Evolutionary conservation across 176 grass and related monocot genomes (phyloP).

Genomic region (Dactylis glomerata): DNA sequence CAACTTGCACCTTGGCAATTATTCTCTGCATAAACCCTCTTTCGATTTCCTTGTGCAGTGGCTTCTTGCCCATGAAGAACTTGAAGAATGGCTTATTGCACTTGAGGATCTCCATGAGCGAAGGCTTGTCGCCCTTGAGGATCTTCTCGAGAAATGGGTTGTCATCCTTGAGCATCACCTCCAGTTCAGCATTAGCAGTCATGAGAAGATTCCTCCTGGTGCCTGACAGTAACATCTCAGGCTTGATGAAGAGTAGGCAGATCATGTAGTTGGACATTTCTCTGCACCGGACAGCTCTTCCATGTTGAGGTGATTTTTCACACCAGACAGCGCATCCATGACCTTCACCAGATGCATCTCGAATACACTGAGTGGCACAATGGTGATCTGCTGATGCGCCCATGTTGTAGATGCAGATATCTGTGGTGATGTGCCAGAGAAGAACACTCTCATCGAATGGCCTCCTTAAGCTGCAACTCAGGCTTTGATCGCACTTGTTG

Average conservation of each 20-base stretch:
- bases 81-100: not conserved
- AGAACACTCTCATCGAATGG: slow-evolving; percentile 12
- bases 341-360: too few species aligned
- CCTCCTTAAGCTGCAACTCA: not conserved
- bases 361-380: too few species aligned
- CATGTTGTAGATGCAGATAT: not conserved
- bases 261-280: slow-evolving; percentile 11
- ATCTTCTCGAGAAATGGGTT: not conserved
- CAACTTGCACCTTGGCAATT: not conserved
- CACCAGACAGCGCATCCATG: too few species aligned
- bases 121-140: not conserved
- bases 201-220: not conserved
- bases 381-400: too few species aligned
- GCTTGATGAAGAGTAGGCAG: not conserved
- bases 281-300: too few species aligned
- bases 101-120: not conserved
- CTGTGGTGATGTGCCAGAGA: not conserved
- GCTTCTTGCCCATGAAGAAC: not conserved
- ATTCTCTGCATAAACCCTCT: not conserved
- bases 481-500: not conserved
- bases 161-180: not conserved
- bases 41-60: not conserved
- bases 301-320: too few species aligned
- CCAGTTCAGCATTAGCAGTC: not conserved
- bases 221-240: not conserved